phyloP scores from a whole-genome alignment of 1,284 basidiomycete species.

The Ceratobasidium sp. region DNA sequence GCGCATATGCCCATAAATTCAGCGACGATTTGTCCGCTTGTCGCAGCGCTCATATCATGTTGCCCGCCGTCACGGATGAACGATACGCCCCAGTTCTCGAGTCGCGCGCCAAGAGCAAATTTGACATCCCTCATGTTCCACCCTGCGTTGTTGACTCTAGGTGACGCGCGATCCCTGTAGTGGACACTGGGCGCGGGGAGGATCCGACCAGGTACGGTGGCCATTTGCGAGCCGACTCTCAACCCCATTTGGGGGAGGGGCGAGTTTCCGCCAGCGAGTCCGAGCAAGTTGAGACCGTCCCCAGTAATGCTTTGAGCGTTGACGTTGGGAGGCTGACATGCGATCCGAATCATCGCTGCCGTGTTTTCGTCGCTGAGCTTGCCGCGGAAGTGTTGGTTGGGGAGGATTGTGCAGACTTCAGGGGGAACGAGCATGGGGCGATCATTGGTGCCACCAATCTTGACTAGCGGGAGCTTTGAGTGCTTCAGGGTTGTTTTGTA shows the following conservation, averaged over 20 bases:
- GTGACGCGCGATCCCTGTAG: slow-evolving; percentile 64
- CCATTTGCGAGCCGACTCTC: slow-evolving; percentile 72
- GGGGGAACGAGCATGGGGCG: slow-evolving; percentile 69
- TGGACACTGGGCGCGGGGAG: slow-evolving; percentile 70
- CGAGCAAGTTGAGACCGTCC: slow-evolving; percentile 71
- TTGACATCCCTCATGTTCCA: slow-evolving; percentile 78
- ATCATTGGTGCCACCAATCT: slow-evolving; percentile 69
- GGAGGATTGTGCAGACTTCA: slow-evolving; percentile 78
- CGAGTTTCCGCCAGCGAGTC: slow-evolving; percentile 61
- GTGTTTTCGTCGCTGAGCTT: slow-evolving; percentile 77
- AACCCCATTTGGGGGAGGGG: slow-evolving; percentile 72
- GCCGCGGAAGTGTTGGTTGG: slow-evolving; percentile 77
- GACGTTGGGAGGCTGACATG: slow-evolving; percentile 74
- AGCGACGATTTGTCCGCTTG: slow-evolving; percentile 54
- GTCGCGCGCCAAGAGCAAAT: slow-evolving; percentile 61
- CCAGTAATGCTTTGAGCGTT: slow-evolving; percentile 72
- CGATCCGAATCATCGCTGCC: slow-evolving; percentile 73
- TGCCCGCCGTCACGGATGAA: slow-evolving; percentile 69
- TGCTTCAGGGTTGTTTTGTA: slow-evolving; percentile 65
- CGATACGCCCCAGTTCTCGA: slow-evolving; percentile 71
- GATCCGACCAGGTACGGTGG: slow-evolving; percentile 78
- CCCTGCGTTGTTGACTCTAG: slow-evolving; percentile 66
- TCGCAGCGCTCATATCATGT: slow-evolving; percentile 61
- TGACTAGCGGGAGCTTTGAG: slow-evolving; percentile 69
- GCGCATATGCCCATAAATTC: slow-evolving; percentile 72